phyloP scores from a whole-genome alignment of 2,329 filamentous ascomycete genomes.

The Ophiobolus disseminans region DNA sequence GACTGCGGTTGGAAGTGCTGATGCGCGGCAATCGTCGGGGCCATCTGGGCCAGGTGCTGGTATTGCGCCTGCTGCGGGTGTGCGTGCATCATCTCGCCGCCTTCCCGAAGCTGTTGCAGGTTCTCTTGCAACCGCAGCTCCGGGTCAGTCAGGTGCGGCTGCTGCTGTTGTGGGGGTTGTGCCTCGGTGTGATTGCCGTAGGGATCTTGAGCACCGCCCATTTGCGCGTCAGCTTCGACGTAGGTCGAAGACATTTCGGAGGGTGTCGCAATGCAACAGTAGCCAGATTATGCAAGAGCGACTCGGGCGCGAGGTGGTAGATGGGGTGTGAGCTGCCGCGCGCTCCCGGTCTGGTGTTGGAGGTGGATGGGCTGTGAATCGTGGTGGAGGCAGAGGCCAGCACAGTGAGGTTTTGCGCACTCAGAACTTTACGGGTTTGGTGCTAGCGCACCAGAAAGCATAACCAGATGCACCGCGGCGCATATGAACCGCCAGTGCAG shows the following conservation, averaged over 20 bases:
- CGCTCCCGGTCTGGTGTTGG: constrained; percentile 25
- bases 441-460: constrained; percentile 38
- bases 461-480: constrained; percentile 13
- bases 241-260: constrained; percentile 42
- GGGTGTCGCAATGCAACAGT: constrained; percentile 23
- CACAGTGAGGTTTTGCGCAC: constrained; percentile 38
- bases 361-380: constrained; percentile 28
- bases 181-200: constrained; percentile 47
- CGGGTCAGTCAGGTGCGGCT: constrained; percentile 40
- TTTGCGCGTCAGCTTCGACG: constrained; percentile 43
- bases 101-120: constrained; percentile 43
- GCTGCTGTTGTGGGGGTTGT: constrained; percentile 41
- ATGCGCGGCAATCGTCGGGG: constrained; percentile 37
- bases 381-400: constrained; percentile 25
- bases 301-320: constrained; percentile 10
- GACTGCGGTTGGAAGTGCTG: constrained; percentile 45
- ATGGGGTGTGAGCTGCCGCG: constrained; percentile 24
- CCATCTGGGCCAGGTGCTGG: constrained; percentile 37
- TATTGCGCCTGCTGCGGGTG: constrained; percentile 38
- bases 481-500: constrained; percentile 11
- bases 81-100: constrained; percentile 41
- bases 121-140: constrained; percentile 46
- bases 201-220: constrained; percentile 41
- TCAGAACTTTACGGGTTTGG: constrained; percentile 38
- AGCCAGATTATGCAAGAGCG: constrained; percentile 14